phyloP scores from a whole-genome alignment of 345 rosid species.

The Cardamine occulta region DNA sequence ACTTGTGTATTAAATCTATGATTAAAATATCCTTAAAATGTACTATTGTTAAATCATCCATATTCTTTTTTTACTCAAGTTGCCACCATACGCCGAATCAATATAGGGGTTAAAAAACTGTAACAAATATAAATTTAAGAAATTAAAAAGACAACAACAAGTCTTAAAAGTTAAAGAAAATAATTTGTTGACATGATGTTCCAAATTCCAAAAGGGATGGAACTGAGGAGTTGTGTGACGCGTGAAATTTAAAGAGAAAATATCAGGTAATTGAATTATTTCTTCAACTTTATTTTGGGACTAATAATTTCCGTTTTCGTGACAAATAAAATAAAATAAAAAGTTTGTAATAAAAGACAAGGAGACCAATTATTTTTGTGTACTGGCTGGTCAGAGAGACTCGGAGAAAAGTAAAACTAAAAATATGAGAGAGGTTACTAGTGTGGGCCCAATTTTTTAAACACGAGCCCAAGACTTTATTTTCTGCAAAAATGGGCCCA shows the following conservation, averaged over 20 bases:
- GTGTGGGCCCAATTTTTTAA: background rate
- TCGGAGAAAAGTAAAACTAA: background rate
- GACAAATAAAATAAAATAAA: no score
- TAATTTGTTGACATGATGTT: background rate
- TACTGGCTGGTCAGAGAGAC: constrained; percentile 15
- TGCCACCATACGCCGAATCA: background rate
- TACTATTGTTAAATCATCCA: constrained; percentile 30
- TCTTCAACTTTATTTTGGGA: background rate
- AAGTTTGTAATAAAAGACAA: background rate
- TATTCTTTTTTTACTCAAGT: background rate
- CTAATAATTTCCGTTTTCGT: background rate
- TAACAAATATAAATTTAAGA: background rate
- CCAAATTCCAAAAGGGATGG: constrained; percentile 27
- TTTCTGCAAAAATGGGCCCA: constrained; percentile 3
- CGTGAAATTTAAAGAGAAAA: background rate
- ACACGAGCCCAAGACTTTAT: background rate
- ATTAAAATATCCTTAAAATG: constrained; percentile 14
- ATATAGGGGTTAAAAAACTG: background rate
- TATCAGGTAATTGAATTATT: background rate
- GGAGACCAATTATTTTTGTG: background rate
- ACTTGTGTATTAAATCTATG: constrained; percentile 14
- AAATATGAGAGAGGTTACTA: background rate
- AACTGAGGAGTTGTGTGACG: constrained; percentile 6
- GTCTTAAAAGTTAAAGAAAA: background rate
- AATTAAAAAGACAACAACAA: background rate